Conservation (phyloP, 2,329 filamentous ascomycete genomes). For the Botrytis tulipae region DNA sequence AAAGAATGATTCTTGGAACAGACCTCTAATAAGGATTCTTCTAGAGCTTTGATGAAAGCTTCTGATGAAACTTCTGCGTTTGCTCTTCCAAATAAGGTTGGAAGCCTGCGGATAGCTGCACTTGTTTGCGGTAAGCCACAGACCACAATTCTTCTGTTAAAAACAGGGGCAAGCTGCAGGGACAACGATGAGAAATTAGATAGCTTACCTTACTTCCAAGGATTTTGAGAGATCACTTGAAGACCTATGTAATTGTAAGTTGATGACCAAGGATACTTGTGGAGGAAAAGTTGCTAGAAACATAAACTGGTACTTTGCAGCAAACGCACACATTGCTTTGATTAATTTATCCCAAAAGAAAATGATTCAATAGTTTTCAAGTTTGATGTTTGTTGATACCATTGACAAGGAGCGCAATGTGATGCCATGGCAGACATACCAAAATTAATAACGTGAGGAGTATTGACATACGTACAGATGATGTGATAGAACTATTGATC, state of each 20-base stretch:
- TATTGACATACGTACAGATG: conserved; percentile 5
- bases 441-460: background rate
- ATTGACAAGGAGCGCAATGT: background rate
- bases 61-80: conserved; percentile 27
- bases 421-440: background rate
- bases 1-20: conserved; percentile 2
- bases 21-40: conserved; percentile 18
- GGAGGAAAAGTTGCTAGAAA: background rate
- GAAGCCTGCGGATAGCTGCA: conserved; percentile 27
- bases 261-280: background rate
- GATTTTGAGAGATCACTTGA: conserved; percentile 5
- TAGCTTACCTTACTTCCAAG: conserved; percentile 11
- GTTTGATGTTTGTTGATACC: conserved; percentile 7
- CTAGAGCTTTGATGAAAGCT: conserved; percentile 18
- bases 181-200: conserved; percentile 1
- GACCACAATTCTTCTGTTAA: conserved; percentile 24
- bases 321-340: conserved; percentile 1
- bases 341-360: background rate
- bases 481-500: background rate
- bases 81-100: conserved; percentile 30
- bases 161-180: conserved; percentile 22
- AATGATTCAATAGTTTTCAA: background rate
- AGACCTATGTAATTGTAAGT: conserved; percentile 5
- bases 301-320: background rate
- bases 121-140: conserved; percentile 27